phyloP scores from a whole-genome alignment of 2,329 filamentous ascomycete genomes.

The Aureobasidium sp. region DNA sequence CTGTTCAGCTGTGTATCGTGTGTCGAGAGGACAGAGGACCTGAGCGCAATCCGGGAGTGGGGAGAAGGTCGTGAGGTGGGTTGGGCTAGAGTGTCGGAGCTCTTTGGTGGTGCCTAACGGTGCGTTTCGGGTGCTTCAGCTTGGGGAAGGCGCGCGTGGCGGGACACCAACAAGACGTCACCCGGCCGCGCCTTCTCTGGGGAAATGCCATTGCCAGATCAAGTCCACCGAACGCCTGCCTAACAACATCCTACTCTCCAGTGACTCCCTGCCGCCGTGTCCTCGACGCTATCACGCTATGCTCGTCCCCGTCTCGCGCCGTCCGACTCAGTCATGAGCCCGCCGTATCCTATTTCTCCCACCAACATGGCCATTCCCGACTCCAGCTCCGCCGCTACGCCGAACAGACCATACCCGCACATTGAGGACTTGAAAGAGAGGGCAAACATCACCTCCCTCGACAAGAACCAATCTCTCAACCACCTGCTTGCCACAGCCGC shows the following conservation, averaged over 20 bases:
- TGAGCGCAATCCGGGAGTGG: not conserved
- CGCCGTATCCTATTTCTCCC: constrained; percentile 3
- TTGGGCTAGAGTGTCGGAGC: not conserved
- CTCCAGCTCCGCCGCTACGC: not conserved
- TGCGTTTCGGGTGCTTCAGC: not conserved
- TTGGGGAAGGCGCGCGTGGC: constrained; percentile 7
- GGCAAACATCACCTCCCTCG: constrained; percentile 30
- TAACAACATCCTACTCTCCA: not conserved
- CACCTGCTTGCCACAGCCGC: constrained; percentile 37
- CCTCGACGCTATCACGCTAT: constrained; percentile 2
- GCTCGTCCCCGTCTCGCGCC: not conserved
- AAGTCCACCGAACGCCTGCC: not conserved
- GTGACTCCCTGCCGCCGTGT: not conserved
- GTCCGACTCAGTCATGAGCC: constrained; percentile 13
- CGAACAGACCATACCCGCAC: constrained; percentile 26
- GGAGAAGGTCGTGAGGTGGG: not conserved
- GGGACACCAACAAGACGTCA: not conserved
- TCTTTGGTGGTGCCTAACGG: constrained; percentile 4
- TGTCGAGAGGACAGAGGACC: not conserved
- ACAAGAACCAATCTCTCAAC: constrained; percentile 23
- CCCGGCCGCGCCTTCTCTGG: constrained; percentile 1
- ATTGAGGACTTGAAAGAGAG: constrained; percentile 39
- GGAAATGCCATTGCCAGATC: not conserved
- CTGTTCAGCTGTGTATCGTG: not conserved
- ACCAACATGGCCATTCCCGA: constrained; percentile 7